Evolutionary conservation across 106 monocot genomes (phyloP).

Genomic region (Triglochin maritima): DNA sequence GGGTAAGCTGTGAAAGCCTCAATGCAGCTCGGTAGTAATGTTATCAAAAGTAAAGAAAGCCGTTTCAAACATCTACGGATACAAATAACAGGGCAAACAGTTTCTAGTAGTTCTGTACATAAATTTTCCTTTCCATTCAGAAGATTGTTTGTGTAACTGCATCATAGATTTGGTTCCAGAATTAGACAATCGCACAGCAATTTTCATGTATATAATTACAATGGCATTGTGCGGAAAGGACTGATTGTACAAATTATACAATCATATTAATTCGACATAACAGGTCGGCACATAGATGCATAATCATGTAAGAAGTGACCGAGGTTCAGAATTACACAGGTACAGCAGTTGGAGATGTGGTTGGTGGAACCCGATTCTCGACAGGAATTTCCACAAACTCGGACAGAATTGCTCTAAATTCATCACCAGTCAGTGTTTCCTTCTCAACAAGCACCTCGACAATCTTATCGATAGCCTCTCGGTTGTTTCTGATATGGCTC

Average conservation of each 20-base stretch:
- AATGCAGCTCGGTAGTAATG: no score
- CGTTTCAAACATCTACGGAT: no score
- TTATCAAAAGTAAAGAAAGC: no score
- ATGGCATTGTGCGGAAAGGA: background rate
- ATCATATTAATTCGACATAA: background rate
- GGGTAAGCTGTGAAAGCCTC: no score
- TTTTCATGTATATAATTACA: background rate
- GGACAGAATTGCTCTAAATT: constrained; percentile 84
- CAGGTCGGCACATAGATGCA: background rate
- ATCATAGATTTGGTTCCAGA: no score
- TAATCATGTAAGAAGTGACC: background rate
- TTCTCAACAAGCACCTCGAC: constrained; percentile 90
- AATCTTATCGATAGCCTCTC: constrained; percentile 92
- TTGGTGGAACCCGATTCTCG: constrained; percentile 60
- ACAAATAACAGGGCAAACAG: no score
- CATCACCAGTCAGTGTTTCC: constrained; percentile 79
- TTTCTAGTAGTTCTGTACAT: no score
- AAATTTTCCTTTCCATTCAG: no score
- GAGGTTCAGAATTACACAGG: constrained; percentile 14
- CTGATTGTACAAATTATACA: constrained; percentile 6
- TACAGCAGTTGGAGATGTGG: constrained; percentile 34
- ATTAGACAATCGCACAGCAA: no score
- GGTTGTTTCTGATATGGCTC: constrained; percentile 78
- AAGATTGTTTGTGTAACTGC: no score
- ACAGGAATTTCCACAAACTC: constrained; percentile 82